These are phyloP conservation scores for Dryadomyces sulphureus DNA, from an alignment of 2,329 filamentous ascomycete species.

Conservation along the genomic window DNA sequence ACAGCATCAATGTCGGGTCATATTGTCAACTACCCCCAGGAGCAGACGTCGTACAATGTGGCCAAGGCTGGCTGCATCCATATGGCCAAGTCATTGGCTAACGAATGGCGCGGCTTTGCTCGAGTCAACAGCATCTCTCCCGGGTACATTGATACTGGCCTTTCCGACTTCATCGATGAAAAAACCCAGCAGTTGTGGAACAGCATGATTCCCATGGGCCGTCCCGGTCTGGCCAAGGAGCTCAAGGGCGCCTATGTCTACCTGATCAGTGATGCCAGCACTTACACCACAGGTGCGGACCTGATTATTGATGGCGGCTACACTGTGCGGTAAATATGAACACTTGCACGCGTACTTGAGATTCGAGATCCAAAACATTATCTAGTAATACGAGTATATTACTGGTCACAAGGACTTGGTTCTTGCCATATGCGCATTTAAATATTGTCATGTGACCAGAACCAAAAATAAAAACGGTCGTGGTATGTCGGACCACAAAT, in stretches of 20 bases:
- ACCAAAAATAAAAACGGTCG: not conserved
- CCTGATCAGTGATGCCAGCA: constrained; percentile 67
- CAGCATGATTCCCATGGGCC: constrained; percentile 69
- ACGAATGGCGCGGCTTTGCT: constrained; percentile 66
- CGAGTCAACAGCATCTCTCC: constrained; percentile 59
- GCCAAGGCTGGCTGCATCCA: constrained; percentile 52
- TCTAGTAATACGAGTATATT: too few relatives aligned
- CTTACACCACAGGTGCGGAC: constrained; percentile 64
- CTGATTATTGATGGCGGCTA: constrained; percentile 67
- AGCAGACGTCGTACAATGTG: constrained; percentile 60
- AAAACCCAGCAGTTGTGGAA: constrained; percentile 62
- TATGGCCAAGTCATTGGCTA: constrained; percentile 52
- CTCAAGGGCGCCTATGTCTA: constrained; percentile 75
- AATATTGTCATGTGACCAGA: not conserved
- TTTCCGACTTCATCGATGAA: constrained; percentile 46
- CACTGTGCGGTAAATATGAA: constrained; percentile 25
- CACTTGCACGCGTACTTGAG: too few relatives aligned
- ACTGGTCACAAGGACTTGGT: not conserved
- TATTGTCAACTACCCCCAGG: constrained; percentile 63
- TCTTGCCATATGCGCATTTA: not conserved
- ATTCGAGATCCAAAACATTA: too few relatives aligned
- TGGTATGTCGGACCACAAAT: too few relatives aligned
- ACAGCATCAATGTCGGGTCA: constrained; percentile 69
- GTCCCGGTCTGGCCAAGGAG: constrained; percentile 59
- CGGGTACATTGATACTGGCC: constrained; percentile 62